Conservation (phyloP, 1,139 yeast genomes). For the Yamadazyma oceani region DNA sequence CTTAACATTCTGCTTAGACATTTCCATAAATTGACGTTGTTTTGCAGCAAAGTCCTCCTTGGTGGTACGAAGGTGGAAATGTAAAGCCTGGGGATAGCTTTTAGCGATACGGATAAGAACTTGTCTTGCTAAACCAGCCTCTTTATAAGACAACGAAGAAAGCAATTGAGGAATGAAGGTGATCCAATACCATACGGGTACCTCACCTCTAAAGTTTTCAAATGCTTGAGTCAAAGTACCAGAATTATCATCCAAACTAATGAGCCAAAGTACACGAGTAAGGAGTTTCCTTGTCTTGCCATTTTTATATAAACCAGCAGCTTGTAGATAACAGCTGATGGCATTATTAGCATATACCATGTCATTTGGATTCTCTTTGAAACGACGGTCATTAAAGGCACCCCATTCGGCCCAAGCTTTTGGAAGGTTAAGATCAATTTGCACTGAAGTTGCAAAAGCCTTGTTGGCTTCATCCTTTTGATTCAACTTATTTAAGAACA, state of each 20-base stretch:
- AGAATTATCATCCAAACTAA: constrained; percentile 83
- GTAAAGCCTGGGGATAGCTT: constrained; percentile 95
- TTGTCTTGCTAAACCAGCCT: constrained; percentile 84
- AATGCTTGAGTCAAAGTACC: constrained; percentile 86
- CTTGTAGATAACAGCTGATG: constrained; percentile 92
- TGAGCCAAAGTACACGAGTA: constrained; percentile 90
- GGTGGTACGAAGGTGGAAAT: constrained; percentile 92
- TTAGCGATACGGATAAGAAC: constrained; percentile 90
- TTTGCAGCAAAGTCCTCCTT: constrained; percentile 90
- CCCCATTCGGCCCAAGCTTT: constrained; percentile 99
- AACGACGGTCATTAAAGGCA: constrained; percentile 83
- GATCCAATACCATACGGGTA: constrained; percentile 99
- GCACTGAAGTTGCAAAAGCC: constrained; percentile 97
- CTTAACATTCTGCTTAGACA: constrained; percentile 38
- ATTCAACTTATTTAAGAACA: constrained; percentile 89
- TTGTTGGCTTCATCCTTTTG: constrained; percentile 95
- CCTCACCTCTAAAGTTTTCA: constrained; percentile 91
- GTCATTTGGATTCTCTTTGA: constrained; percentile 82
- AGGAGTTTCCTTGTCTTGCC: constrained; percentile 85
- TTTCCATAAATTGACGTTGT: constrained; percentile 74
- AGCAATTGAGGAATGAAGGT: constrained; percentile 93
- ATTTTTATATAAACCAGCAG: constrained; percentile 93
- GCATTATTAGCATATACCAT: constrained; percentile 91
- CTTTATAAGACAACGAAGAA: constrained; percentile 86
- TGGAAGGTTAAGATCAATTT: constrained; percentile 87